Base-by-base conservation (phyloP, 1,284 basidiomycete species). In the Microbotryum scabiosae region DNA sequence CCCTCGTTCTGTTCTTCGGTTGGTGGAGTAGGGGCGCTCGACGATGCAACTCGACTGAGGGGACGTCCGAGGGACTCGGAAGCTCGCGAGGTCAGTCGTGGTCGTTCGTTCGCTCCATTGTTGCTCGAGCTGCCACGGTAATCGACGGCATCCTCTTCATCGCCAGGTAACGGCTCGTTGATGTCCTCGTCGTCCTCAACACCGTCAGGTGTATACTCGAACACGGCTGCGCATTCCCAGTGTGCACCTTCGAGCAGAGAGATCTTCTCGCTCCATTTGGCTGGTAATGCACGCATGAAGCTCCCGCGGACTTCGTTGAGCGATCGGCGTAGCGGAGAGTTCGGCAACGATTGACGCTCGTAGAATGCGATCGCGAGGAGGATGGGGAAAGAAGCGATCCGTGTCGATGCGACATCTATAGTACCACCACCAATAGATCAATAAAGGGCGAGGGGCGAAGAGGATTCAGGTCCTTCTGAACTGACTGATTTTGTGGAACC, bases 301-400 rank as follows among this genome's bases (percentile, higher is more conserved):
- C 51, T 45, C n/a, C 59, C 51, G 43, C 43, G 45, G 44, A 54
- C 16, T 26, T 51, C n/a, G 7, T 46, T 30, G 20, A 54, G 18
- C 57, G 56, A 62, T 6, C 48, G 45, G 43, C 44, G 23, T 6
- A 65, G 41, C 5, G 60, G 46, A 5, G 59, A 43, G 36, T 60
- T 61, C 4, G 54, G n/a, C 2, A 47, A 47, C 10, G 57, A 44
- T 28, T 67, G 61, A 5, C 90, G 82, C 75, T 96, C 91, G 75
- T 90, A 92, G 8, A 85, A 71, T 2, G 84, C 84, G 66, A 96
- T 92, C 51, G 79, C 70, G 48, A 93, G 75, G 25, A 96, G 80
- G 57, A 85, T 82, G 0, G 90, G 90, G 71, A 93, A 85, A 16
- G 83, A 83, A 82, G 85, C 65, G 16, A 65, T 57, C 4, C 61